These are phyloP conservation scores for Claviceps spartinae DNA, from an alignment of 2,329 filamentous ascomycete species.

Conservation along the genomic window DNA sequence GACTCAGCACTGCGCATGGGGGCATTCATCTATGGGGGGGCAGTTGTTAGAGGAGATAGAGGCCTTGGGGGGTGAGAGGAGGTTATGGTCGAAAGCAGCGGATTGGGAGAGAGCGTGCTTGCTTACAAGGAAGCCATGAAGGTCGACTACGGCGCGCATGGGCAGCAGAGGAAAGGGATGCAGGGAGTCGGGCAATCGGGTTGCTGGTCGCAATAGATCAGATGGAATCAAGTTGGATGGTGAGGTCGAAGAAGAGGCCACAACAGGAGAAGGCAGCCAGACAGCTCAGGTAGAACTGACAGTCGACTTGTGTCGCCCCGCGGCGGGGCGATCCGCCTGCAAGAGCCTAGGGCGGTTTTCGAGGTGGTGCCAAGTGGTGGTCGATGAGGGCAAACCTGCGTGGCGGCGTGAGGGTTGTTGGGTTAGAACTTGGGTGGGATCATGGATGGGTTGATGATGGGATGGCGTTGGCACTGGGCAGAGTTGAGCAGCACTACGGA, in stretches of 20 bases:
- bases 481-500: conserved; percentile 8
- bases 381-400: background rate
- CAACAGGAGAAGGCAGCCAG: background rate
- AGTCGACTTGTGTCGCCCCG: conserved; percentile 9
- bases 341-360: conserved; percentile 9
- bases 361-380: background rate
- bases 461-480: conserved; percentile 6
- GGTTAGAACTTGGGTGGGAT: background rate
- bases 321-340: conserved; percentile 16
- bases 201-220: background rate
- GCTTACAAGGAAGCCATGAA: conserved; percentile 7
- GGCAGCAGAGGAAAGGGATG: conserved; percentile 2
- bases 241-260: background rate
- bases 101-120: background rate
- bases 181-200: background rate
- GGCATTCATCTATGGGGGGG: conserved; percentile 21
- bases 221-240: background rate
- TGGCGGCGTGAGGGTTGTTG: background rate
- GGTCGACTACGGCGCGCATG: conserved; percentile 3
- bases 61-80: background rate
- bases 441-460: background rate
- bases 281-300: background rate
- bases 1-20: conserved; percentile 29
- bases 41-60: conserved; percentile 7
- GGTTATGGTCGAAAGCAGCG: background rate